phyloP scores from a whole-genome alignment of 805 yeast species.

The Sungouiella blattae region DNA sequence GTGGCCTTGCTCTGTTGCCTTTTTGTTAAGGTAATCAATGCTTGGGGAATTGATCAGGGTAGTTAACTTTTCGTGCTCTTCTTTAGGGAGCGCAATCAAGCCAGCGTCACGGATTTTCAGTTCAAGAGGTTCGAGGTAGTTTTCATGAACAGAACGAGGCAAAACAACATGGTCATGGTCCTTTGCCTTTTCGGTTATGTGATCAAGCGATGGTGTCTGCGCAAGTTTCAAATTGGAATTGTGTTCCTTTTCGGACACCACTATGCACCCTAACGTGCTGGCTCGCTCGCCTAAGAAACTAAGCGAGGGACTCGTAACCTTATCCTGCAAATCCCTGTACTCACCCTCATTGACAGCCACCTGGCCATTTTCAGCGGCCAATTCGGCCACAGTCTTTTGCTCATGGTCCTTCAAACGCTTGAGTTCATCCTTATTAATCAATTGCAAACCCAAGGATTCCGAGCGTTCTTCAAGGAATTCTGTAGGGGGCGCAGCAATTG shows the following conservation, averaged over 20 bases:
- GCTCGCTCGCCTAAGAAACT: conserved; percentile 10
- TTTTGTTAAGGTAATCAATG: conserved; percentile 1
- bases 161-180: conserved; percentile 2
- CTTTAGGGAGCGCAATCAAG: conserved; percentile 8
- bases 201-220: conserved; percentile 5
- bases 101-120: conserved; percentile 8
- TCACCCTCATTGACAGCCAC: conserved; percentile 6
- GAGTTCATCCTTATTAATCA: conserved; percentile 2
- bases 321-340: conserved; percentile 4
- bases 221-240: conserved; percentile 9
- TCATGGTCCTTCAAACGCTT: conserved; percentile 1
- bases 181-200: conserved; percentile 3
- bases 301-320: conserved; percentile 9
- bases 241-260: conserved; percentile 6
- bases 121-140: conserved; percentile 7
- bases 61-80: conserved; percentile 5
- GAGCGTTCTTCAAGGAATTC: conserved; percentile 7
- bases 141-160: neutral
- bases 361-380: conserved; percentile 9
- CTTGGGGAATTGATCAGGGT: neutral
- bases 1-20: conserved; percentile 6
- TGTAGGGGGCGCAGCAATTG: conserved; percentile 5
- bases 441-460: conserved; percentile 1
- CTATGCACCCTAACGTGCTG: conserved; percentile 1
- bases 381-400: conserved; percentile 3